Evolutionary conservation across 352 stramenopile species (phyloP).

Genomic region (Phytopythium boreale): DNA sequence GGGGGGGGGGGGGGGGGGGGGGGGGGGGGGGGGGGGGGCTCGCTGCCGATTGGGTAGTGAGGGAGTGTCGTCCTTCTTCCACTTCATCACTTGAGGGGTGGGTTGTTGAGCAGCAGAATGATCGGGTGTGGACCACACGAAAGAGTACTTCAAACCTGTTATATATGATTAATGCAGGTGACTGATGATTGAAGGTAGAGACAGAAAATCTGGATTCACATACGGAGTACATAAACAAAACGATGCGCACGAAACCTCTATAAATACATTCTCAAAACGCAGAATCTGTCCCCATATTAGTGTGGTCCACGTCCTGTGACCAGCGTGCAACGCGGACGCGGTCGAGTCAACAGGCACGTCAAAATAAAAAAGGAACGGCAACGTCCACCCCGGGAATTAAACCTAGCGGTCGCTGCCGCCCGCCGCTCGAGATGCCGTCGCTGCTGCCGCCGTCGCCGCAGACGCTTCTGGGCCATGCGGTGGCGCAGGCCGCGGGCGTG

Average conservation of each 20-base stretch:
- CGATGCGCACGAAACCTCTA: too few species aligned
- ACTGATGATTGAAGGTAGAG: too few species aligned
- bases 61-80: too few species aligned
- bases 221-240: too few species aligned
- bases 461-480: slow-evolving; percentile 35
- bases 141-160: neutral
- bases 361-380: neutral
- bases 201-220: too few species aligned
- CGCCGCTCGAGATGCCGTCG: slow-evolving; percentile 28
- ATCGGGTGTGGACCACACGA: neutral
- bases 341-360: neutral
- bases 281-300: too few species aligned
- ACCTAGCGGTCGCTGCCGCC: neutral
- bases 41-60: too few species aligned
- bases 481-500: slow-evolving; percentile 38
- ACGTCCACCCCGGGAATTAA: neutral
- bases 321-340: too few species aligned
- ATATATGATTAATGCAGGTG: neutral
- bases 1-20: too few species aligned
- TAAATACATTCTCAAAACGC: too few species aligned
- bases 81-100: too few species aligned
- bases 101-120: neutral
- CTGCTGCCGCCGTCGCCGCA: slow-evolving; percentile 23
- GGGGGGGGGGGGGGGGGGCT: neutral
- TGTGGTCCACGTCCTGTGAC: too few species aligned